Base-by-base conservation (phyloP, 129 eudicot species). In the Dittrichia graveolens region DNA sequence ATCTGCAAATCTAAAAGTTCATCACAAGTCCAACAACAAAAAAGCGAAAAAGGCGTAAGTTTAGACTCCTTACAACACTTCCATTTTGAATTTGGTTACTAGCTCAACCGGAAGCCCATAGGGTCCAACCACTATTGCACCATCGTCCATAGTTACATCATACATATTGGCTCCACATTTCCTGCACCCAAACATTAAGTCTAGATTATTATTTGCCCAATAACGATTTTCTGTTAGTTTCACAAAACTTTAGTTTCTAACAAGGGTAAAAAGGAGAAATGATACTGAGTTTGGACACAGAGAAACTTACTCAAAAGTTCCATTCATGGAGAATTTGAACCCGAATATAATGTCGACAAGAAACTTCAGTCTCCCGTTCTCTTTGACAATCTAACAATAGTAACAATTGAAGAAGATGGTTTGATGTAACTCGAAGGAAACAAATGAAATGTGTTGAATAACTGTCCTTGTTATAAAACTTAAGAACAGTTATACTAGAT, bases 71-170 rank as follows among this genome's bases (percentile, higher is more conserved):
- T 85, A 95, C 99, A 90, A 66, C 11, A 95, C 65, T 82, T 95
- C 88, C 65, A 95, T 15, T 47, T 70, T 95, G 79, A 90, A 86
- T 76, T 66, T 88, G 82, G 85, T 90, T 52, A 61, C 82, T 80
- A 95, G 68, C 61, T 95, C 95, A 9, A 87, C 84, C 1, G 99
- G 99, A 69, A 95, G 75, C 55, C 97, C 99, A 65, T 84, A 88
- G 4, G 85, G 81, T 13, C 97, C 97, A 67, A 82, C 78, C 75
- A 90, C 71, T 8, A 95, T 84, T 7, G 99, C 99, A 60, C 86
- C 97, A 81, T 95, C 99, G 71, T 95, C 97, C 99, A 95, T 95
- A 5, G 56, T 79, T 46, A 95, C 84, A 60, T 95, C 97, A 48
- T 88, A 95, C 13, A 61, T 67, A 56, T 85, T 85, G 56, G 64